These are phyloP conservation scores for Neofusicoccum cordaticola DNA, from an alignment of 2,329 filamentous ascomycete species.

Conservation along the genomic window DNA sequence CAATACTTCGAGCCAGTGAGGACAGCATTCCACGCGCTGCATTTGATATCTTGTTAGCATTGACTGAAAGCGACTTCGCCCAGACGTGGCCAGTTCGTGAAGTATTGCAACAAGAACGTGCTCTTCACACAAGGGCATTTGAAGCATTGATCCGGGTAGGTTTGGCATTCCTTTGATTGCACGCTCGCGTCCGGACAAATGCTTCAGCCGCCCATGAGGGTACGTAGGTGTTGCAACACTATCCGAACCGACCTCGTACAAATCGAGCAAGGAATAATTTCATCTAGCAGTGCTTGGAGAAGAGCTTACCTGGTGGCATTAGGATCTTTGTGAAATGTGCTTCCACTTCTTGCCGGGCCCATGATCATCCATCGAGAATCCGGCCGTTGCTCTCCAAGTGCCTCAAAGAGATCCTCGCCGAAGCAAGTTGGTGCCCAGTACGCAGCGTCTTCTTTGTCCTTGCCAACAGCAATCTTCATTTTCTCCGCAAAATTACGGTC, in stretches of 20 bases:
- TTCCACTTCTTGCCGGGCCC: constrained; percentile 81
- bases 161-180: too few species aligned
- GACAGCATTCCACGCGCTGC: constrained; percentile 89
- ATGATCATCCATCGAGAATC: constrained; percentile 92
- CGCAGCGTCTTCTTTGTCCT: constrained; percentile 44
- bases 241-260: too few species aligned
- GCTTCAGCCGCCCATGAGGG: not conserved
- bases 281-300: not conserved
- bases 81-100: too few species aligned
- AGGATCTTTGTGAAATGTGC: constrained; percentile 87
- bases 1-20: constrained; percentile 90
- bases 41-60: constrained; percentile 34
- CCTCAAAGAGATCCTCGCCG: constrained; percentile 78
- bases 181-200: too few species aligned
- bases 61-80: constrained; percentile 29
- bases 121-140: too few species aligned
- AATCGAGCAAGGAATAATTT: not conserved
- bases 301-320: constrained; percentile 51
- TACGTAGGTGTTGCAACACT: too few species aligned
- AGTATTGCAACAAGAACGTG: too few species aligned
- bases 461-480: constrained; percentile 68
- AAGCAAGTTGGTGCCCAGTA: constrained; percentile 86
- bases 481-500: constrained; percentile 84
- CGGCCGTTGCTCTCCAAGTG: constrained; percentile 74
- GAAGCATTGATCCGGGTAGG: too few species aligned